These are phyloP conservation scores for Suillus paluster DNA, from an alignment of 768 basidiomycete species.

Conservation along the genomic window DNA sequence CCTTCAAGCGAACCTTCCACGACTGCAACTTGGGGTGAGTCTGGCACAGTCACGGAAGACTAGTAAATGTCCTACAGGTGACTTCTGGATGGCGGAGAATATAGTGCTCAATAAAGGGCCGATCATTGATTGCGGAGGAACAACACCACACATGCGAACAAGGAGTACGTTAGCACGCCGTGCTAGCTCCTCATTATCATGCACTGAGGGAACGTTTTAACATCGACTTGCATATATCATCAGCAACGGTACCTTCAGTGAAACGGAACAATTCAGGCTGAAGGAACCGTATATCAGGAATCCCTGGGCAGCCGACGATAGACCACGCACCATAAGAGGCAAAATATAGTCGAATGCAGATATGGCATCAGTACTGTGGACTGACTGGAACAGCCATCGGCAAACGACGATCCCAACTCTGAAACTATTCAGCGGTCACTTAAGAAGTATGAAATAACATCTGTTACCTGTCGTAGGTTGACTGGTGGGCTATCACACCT, in stretches of 20 bases:
- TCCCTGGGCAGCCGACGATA: not conserved
- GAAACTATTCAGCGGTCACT: conserved; percentile 6
- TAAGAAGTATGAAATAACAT: not conserved
- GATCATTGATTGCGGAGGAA: conserved; percentile 71
- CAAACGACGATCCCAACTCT: conserved; percentile 71
- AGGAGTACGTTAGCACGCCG: conserved; percentile 69
- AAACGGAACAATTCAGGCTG: conserved; percentile 79
- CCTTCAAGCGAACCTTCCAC: conserved; percentile 87
- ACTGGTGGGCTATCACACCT: conserved; percentile 81
- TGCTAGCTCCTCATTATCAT: conserved; percentile 75
- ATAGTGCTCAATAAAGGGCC: conserved; percentile 71
- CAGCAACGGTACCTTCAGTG: conserved; percentile 55
- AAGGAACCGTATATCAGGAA: conserved; percentile 13
- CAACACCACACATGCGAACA: conserved; percentile 85
- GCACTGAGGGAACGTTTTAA: conserved; percentile 45
- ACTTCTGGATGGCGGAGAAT: conserved; percentile 76
- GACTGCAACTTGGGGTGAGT: conserved; percentile 55
- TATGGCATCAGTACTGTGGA: conserved; percentile 79
- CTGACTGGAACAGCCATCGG: conserved; percentile 75
- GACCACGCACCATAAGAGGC: conserved; percentile 67
- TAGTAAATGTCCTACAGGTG: conserved; percentile 55
- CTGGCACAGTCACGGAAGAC: not conserved
- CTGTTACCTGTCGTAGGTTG: conserved; percentile 77
- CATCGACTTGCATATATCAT: not conserved
- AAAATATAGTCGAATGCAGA: conserved; percentile 82